phyloP scores from a whole-genome alignment of 495 filamentous ascomycete genomes.

The Apiosordaria backusii region DNA sequence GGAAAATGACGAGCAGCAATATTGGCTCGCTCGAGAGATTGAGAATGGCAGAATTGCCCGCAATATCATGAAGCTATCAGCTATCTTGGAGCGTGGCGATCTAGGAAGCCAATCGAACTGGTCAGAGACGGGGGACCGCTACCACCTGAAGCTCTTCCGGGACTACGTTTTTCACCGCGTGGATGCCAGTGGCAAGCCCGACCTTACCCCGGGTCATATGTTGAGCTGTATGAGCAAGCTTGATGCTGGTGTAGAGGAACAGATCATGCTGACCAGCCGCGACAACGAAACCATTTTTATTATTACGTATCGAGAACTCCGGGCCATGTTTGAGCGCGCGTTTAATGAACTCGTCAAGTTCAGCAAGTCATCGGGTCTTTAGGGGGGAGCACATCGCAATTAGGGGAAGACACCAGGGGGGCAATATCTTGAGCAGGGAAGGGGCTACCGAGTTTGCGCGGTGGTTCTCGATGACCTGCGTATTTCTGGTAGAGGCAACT shows the following conservation, averaged over 20 bases:
- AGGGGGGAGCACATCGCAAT: not conserved
- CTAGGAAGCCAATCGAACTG: slow-evolving; percentile 69
- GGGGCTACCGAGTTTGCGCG: too few species aligned
- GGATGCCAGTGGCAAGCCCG: slow-evolving; percentile 73
- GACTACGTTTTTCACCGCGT: slow-evolving; percentile 98
- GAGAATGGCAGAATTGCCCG: slow-evolving; percentile 88
- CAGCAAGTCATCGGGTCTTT: slow-evolving; percentile 18
- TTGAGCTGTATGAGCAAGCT: slow-evolving; percentile 81
- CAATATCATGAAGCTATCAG: slow-evolving; percentile 75
- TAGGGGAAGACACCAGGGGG: too few species aligned
- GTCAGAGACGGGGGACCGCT: slow-evolving; percentile 88
- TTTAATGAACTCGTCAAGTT: slow-evolving; percentile 74
- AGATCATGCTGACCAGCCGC: slow-evolving; percentile 75
- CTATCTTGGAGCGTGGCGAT: slow-evolving; percentile 86
- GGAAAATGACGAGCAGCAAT: slow-evolving; percentile 58
- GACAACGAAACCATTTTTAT: slow-evolving; percentile 85
- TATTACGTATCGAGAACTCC: slow-evolving; percentile 82
- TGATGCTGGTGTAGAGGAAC: slow-evolving; percentile 85
- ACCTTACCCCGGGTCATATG: slow-evolving; percentile 81
- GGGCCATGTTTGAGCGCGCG: slow-evolving; percentile 70
- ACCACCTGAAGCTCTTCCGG: slow-evolving; percentile 86
- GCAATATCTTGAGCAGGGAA: too few species aligned
- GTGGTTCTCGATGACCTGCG: too few species aligned
- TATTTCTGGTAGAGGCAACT: too few species aligned
- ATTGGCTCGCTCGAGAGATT: slow-evolving; percentile 69